A percentile compares a stretch with the other conserved stretches of the same genome.
These are phyloP conservation scores for Fusarium mundagurra DNA, from an alignment of 2,329 filamentous ascomycete species.

Conservation along the genomic window DNA sequence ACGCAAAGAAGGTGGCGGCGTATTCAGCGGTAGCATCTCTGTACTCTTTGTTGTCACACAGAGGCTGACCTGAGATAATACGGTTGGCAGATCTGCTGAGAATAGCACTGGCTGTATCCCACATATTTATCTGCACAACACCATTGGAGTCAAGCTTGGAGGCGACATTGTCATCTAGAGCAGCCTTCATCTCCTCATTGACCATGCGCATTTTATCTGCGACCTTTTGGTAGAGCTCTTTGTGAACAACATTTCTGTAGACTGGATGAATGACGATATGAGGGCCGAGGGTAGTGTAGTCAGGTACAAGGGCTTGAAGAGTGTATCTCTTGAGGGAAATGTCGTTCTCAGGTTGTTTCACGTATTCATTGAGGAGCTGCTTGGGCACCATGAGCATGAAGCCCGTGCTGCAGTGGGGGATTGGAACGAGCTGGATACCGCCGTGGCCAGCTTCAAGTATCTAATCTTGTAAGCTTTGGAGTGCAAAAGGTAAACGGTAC, in stretches of 20 bases:
- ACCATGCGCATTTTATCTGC: conserved; percentile 21
- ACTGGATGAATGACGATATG: conserved; percentile 23
- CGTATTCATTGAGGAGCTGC: conserved; percentile 20
- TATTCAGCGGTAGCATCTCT: conserved; percentile 22
- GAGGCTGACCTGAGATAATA: conserved; percentile 23
- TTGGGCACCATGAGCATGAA: conserved; percentile 28
- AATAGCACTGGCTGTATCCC: conserved; percentile 19
- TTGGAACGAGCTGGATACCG: conserved; percentile 18
- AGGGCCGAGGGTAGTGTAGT: conserved; percentile 18
- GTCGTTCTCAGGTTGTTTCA: conserved; percentile 20
- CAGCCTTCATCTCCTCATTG: conserved; percentile 21
- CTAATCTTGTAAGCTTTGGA: not conserved
- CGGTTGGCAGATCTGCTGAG: conserved; percentile 27
- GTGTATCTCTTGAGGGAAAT: conserved; percentile 28
- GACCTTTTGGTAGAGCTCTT: conserved; percentile 22
- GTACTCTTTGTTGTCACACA: conserved; percentile 23
- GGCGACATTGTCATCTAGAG: conserved; percentile 6
- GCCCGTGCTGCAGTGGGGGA: conserved; percentile 21
- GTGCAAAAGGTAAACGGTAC: rapidly evolving
- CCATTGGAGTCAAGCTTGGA: conserved; percentile 4
- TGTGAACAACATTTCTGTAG: conserved; percentile 23
- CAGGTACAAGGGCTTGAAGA: conserved; percentile 13
- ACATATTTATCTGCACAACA: conserved; percentile 17
- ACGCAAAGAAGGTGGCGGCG: conserved; percentile 22
- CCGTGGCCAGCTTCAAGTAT: conserved; percentile 17